Percentiles rank a stretch among this genome's conserved stretches.
These are phyloP conservation scores for Puccinia hordei DNA, from an alignment of 1,284 basidiomycete genomes.

Conservation along the genomic window DNA sequence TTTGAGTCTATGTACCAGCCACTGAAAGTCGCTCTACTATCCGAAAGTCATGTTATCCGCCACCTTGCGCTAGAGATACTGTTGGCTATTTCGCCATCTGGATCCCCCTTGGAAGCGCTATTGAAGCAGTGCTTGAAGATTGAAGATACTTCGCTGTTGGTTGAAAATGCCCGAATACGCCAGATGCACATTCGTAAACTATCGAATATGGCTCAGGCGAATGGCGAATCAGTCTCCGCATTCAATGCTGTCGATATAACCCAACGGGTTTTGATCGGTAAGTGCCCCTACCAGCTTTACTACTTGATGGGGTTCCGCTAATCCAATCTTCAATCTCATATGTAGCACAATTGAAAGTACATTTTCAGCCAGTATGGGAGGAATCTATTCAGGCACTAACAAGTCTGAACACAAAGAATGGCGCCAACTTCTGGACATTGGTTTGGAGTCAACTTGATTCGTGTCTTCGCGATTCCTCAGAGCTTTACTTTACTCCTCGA, in stretches of 20 bases:
- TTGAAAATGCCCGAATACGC: slow-evolving; percentile 78
- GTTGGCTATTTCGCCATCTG: slow-evolving; percentile 52
- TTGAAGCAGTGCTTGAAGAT: slow-evolving; percentile 55
- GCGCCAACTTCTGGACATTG: slow-evolving; percentile 72
- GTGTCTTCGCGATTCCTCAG: slow-evolving; percentile 17
- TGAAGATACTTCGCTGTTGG: slow-evolving; percentile 57
- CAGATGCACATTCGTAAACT: slow-evolving; percentile 68
- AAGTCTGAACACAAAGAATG: slow-evolving; percentile 66
- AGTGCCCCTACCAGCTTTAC: slow-evolving; percentile 53
- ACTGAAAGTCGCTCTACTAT: slow-evolving; percentile 57
- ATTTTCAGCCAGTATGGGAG: slow-evolving; percentile 81
- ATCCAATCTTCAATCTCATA: slow-evolving; percentile 25
- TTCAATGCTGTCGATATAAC: slow-evolving; percentile 52
- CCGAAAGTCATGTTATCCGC: slow-evolving; percentile 62
- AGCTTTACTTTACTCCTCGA: slow-evolving; percentile 56
- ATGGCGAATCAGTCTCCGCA: slow-evolving; percentile 52
- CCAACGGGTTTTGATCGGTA: slow-evolving; percentile 62
- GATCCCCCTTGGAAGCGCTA: slow-evolving; percentile 46
- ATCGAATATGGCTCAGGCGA: slow-evolving; percentile 54
- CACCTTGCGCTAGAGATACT: slow-evolving; percentile 60
- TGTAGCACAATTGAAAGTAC: slow-evolving; percentile 81
- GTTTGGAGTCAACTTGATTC: slow-evolving; percentile 61
- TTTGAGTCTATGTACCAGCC: slow-evolving; percentile 45
- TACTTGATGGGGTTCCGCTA: background rate
- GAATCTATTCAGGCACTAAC: slow-evolving; percentile 74